Evolutionary conservation across 257 asterid genomes (phyloP).

Genomic region (Mitragyna speciosa): DNA sequence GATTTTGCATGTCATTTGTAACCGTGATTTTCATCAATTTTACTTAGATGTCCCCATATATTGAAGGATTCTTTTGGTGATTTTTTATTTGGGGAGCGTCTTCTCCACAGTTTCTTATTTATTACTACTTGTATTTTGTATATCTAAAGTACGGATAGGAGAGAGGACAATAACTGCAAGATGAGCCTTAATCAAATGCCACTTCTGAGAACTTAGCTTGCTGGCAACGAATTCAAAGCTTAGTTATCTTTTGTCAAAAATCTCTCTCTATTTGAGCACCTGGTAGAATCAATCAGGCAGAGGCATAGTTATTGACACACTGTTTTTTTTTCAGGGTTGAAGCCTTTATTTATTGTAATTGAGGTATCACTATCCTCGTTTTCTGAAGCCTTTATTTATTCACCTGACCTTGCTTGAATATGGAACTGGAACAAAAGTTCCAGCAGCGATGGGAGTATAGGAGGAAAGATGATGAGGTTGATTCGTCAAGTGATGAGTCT

Average conservation of each 20-base stretch:
- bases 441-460: slow-evolving; percentile 61
- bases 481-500: slow-evolving; percentile 55
- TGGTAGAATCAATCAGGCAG: background rate
- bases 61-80: background rate
- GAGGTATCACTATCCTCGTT: background rate
- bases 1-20: background rate
- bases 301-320: background rate
- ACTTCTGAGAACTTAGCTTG: background rate
- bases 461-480: slow-evolving; percentile 44
- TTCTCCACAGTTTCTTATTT: background rate
- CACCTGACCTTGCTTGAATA: slow-evolving; percentile 9
- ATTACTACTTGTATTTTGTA: background rate
- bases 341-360: background rate
- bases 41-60: background rate
- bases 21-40: background rate
- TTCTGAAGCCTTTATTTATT: background rate
- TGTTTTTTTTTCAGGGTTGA: background rate
- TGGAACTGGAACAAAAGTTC: slow-evolving; percentile 39
- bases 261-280: background rate
- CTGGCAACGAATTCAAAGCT: background rate
- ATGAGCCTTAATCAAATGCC: background rate
- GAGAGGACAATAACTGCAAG: background rate
- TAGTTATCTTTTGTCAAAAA: background rate
- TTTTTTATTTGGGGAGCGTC: background rate
- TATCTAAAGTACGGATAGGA: background rate